A percentile compares a stretch with the other conserved stretches of the same genome.
These are phyloP conservation scores for Coniferiporia weirii DNA, from an alignment of 1,284 basidiomycete species.

Conservation along the genomic window DNA sequence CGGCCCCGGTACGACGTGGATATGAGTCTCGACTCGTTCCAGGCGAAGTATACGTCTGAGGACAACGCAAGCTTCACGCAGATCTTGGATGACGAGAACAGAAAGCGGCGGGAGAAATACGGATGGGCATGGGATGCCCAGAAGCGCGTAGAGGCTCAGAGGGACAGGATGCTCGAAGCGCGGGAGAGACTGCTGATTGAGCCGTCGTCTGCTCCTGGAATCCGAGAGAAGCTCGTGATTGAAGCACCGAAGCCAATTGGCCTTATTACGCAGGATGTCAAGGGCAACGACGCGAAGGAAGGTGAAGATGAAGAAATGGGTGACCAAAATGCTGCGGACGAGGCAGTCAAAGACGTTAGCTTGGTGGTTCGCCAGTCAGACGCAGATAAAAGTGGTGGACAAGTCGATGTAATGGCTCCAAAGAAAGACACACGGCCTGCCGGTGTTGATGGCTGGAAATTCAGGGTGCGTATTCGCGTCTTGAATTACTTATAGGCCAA, in stretches of 20 bases:
- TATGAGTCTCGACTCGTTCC: conserved; percentile 78
- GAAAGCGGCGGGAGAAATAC: conserved; percentile 69
- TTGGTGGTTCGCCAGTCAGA: conserved; percentile 9
- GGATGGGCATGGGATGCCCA: conserved; percentile 93
- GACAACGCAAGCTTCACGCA: conserved; percentile 93
- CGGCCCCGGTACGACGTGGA: conserved; percentile 51
- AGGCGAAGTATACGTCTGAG: conserved; percentile 87
- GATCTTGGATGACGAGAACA: conserved; percentile 86
- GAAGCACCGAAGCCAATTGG: conserved; percentile 50
- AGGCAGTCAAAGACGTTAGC: conserved; percentile 28
- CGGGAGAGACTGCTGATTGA: conserved; percentile 66
- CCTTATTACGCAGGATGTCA: conserved; percentile 39
- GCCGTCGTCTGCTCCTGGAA: conserved; percentile 55
- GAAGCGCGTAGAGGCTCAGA: conserved; percentile 63
- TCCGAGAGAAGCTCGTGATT: conserved; percentile 61
- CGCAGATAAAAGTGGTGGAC: conserved; percentile 28
- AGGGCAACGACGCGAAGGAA: conserved; percentile 22
- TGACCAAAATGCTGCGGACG: conserved; percentile 16
- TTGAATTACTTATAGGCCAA: conserved; percentile 1
- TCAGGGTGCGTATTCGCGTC: conserved; percentile 56
- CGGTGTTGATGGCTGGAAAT: conserved; percentile 79
- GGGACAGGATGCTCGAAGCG: conserved; percentile 54
- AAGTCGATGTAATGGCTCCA: conserved; percentile 67
- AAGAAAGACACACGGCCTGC: conserved; percentile 66
- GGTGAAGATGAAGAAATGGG: conserved; percentile 25